Base-by-base conservation (phyloP, 2,329 filamentous ascomycete genomes). In the Sclerotiophoma versabilis region DNA sequence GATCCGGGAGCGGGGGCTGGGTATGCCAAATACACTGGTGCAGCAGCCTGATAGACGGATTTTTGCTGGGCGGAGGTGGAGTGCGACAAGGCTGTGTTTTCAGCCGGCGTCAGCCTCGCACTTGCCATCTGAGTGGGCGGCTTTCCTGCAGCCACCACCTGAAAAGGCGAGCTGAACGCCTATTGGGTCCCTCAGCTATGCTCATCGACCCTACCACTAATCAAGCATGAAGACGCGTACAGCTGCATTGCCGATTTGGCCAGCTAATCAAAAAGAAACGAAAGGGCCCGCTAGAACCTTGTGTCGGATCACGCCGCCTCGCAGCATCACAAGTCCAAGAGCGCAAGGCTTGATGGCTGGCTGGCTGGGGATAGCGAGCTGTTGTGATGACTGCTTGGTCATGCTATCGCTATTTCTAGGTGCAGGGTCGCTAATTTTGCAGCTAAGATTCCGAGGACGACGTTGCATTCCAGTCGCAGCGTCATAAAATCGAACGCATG, bases 51-150 rank as follows among this genome's bases (percentile, higher is more conserved):
- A 68, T 67, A 66, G 66, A 60, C 61, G 60, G 69, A 70, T 63
- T 67, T 69, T 70, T 56, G 64, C 66, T 68, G 64, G 58, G 49
- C 56, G 38, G 42, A 59, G 57, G 63, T 60, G 58, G 62, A 65
- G 65, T 63, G 69, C 65, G 66, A 69, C 72, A 69, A 73, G 70
- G 70, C 70, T 72, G 71, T 67, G 67, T 67, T 66, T 51, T 56
- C 53, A 52, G 54, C 60, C 68, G 64, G 61, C 69, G 67, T 72
- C 70, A 75, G 72, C 72, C 72, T 75, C 68, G 70, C 68, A 71
- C 66, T 64, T 69, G 61, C 64, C 68, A 67, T 72, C 59, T 69
- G 66, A 73, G 68, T 71, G 71, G 71, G 65, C 65, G 62, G 66
- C 64, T 62, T 59, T 60, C 32, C 63, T 72, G 70, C 69, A 72